These are phyloP conservation scores for Thelonectria blattea DNA, from an alignment of 2,329 filamentous ascomycete species.

Conservation along the genomic window DNA sequence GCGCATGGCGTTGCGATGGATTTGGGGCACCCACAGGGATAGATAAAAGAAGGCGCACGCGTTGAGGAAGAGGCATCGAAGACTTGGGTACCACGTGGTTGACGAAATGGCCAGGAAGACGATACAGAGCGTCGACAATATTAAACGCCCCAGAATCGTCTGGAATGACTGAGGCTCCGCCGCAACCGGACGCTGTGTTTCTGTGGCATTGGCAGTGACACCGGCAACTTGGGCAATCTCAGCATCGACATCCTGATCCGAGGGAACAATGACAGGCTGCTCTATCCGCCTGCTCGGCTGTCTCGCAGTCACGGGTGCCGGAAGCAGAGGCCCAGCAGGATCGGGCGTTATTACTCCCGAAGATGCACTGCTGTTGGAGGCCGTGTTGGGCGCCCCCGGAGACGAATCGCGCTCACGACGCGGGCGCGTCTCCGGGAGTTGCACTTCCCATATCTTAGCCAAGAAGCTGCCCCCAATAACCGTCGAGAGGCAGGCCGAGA, in stretches of 20 bases:
- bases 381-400: conserved; percentile 31
- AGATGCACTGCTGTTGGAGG: conserved; percentile 29
- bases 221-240: conserved; percentile 58
- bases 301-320: conserved; percentile 49
- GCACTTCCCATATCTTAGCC: conserved; percentile 65
- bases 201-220: conserved; percentile 41
- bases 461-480: conserved; percentile 64
- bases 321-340: conserved; percentile 42
- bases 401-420: conserved; percentile 47
- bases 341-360: conserved; percentile 37
- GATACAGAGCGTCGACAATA: conserved; percentile 61
- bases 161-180: conserved; percentile 53
- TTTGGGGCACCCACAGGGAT: conserved; percentile 92
- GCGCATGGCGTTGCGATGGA: conserved; percentile 85
- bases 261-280: conserved; percentile 64
- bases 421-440: conserved; percentile 60
- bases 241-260: conserved; percentile 67
- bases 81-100: conserved; percentile 62
- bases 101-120: conserved; percentile 66
- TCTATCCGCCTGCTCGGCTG: conserved; percentile 29
- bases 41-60: conserved; percentile 75
- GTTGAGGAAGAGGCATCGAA: conserved; percentile 66
- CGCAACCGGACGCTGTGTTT: conserved; percentile 35
- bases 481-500: conserved; percentile 60
- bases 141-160: conserved; percentile 61